Evolutionary conservation across 768 basidiomycete species (phyloP), one percentile per base, ranked within the genome.

Genomic region (Favolaschia claudopus): DNA sequence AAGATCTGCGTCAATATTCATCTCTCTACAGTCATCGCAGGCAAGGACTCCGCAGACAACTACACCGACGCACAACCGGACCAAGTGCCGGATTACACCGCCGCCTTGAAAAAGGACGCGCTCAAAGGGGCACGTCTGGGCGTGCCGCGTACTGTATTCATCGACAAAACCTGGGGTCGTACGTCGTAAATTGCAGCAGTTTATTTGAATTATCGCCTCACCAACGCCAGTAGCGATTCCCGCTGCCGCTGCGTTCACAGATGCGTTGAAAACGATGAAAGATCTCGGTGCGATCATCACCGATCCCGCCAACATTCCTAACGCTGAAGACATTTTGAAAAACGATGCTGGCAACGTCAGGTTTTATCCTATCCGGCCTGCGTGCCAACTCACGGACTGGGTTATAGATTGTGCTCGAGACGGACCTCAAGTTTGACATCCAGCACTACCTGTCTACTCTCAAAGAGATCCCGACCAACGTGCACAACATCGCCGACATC

Each of bases 71-170:
- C 74, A 12, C 78, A 82, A 52, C 81, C 82, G 5, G 51, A 37
- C 0, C 65, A 62, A 2, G 71, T 82, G 13, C 81, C 81, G 0
- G 76, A 81, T 63, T 84, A 77, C 62, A 71, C 70, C 2, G 68
- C 69, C 58, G 75, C 76, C 0, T 71, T 83, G 20, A 64, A 72
- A 44, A 49, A 60, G 34, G 65, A 76, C 45, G 75, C 76, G 0
- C 70, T 84, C 28, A 63, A 67, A 15, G 82, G 81, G 44, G 78
- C 70, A 45, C 76, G 82, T 6, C 64, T 84, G 10, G 83, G 83
- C 14, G 76, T 83, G 4, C 79, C 81, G 2, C 74, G 82, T 5
- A 56, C 52, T 17, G 69, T 76, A 15, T 71, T 77, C 39, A 54
- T 73, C 22, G 42, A 65, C 7, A 62, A 69, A 29, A 45, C n/a